Conservation (phyloP, 2,329 filamentous ascomycete species). For the Claviceps pazoutovae region DNA sequence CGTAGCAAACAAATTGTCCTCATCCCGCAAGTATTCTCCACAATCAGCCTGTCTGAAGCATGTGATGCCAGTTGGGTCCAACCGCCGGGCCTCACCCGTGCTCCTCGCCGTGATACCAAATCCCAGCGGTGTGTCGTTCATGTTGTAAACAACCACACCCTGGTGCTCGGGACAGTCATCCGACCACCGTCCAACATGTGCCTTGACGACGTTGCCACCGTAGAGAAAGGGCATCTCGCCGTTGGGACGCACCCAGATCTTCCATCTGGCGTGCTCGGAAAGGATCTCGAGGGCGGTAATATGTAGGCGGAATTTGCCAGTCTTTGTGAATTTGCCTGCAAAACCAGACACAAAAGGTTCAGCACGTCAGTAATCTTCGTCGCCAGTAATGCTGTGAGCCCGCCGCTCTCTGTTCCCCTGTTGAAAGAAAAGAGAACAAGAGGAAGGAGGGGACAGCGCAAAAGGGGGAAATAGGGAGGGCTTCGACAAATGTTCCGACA, state of each 20-base stretch:
- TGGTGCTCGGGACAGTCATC: conserved; percentile 91
- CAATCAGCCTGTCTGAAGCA: conserved; percentile 87
- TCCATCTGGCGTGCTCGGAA: conserved; percentile 82
- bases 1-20: conserved; percentile 44
- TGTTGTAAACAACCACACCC: conserved; percentile 77
- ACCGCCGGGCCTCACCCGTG: conserved; percentile 64
- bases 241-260: conserved; percentile 93
- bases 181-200: conserved; percentile 62
- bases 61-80: conserved; percentile 83
- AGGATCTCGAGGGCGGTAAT: conserved; percentile 81
- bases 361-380: background rate
- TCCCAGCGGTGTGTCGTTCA: conserved; percentile 87
- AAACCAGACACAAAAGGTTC: background rate
- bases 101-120: conserved; percentile 87
- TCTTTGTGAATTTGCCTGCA: conserved; percentile 85
- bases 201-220: conserved; percentile 70
- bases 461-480: background rate
- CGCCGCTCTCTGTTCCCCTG: background rate
- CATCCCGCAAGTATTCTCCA: conserved; percentile 86
- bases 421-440: background rate
- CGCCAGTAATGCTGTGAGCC: background rate
- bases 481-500: no score
- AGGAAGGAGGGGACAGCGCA: conserved; percentile 6
- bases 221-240: conserved; percentile 97
- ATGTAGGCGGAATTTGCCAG: conserved; percentile 87